Base-by-base conservation (phyloP, 129 eudicot genomes). In the Ambrosia artemisiifolia region DNA sequence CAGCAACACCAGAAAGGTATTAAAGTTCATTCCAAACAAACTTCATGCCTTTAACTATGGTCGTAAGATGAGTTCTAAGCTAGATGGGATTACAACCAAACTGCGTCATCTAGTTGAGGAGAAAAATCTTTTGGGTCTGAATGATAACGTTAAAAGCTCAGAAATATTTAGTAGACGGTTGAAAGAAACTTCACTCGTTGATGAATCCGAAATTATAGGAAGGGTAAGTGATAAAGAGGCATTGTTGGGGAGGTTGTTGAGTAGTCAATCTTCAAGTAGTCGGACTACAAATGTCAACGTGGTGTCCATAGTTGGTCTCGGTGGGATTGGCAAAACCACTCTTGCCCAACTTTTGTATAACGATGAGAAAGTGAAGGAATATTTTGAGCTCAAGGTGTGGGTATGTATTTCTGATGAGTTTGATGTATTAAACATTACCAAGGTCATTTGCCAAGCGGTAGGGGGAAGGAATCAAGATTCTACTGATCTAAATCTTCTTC, bases 401-500 rank as follows among this genome's bases (percentile, higher is more conserved):
- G 62, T 55, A 8, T 55, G 62, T 55, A 33, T 53, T 4, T 53
- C 60, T 17, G 60, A 53, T 2, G 56, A n/a, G 24, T 50, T n/a
- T 50, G 8, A 50, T 55, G 34, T 55, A 5, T 55, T 55, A 3
- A 55, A 7, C 0, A 49, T 50, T 34, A 65, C 33, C n/a, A 35
- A 38, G 5, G 11, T n/a, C 0, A n/a, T 65, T 38, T 65, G 38
- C 17, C 1, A 35, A 35, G 48, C 1, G 16, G 10, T 65, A 3
- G 33, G 16, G 16, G 62, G 24, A 11, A 4, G 18, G 18, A 11
- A 60, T 3, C 12, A 11, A 53, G 32, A 81, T n/a, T n/a, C n/a
- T n/a, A n/a, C n/a, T n/a, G n/a, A 34, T 65, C 35, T 79, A 14
- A 35, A 76, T 30, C 56, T 7, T 50, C 73, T 82, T 42, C 87